phyloP scores from a whole-genome alignment of 306 rosid genomes.

The Rosa multiflora region DNA sequence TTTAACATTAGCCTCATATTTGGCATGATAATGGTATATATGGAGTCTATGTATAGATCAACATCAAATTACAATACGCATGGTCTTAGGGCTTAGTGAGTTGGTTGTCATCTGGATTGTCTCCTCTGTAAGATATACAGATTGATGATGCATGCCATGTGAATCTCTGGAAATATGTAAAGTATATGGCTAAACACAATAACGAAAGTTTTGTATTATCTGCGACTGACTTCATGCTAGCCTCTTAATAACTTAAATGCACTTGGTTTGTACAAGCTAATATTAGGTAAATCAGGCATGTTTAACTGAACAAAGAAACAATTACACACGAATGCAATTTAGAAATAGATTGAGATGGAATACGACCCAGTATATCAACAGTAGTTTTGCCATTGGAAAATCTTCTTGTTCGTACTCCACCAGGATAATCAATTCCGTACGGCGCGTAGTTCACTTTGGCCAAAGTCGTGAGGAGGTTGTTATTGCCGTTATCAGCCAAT shows the following conservation, averaged over 20 bases:
- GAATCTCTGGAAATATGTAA: too few relatives aligned
- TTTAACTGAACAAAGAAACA: neutral
- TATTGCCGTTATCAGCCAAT: slow-evolving; percentile 52
- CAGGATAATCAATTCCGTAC: slow-evolving; percentile 55
- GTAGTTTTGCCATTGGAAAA: slow-evolving; percentile 43
- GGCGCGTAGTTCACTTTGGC: slow-evolving; percentile 46
- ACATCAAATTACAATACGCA: too few relatives aligned
- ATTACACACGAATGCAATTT: neutral
- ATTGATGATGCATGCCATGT: too few relatives aligned
- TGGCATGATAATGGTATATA: neutral
- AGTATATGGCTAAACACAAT: too few relatives aligned
- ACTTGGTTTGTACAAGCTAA: neutral
- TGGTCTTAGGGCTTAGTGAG: too few relatives aligned
- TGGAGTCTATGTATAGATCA: too few relatives aligned
- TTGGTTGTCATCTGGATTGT: too few relatives aligned
- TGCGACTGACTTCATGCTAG: too few relatives aligned
- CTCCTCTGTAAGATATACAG: too few relatives aligned
- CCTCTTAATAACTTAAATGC: neutral
- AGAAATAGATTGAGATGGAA: neutral
- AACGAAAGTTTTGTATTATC: too few relatives aligned
- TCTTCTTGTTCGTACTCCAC: slow-evolving; percentile 47
- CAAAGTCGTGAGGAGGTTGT: slow-evolving; percentile 30
- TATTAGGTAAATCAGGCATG: neutral
- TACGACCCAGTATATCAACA: slow-evolving; percentile 21
- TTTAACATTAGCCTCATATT: too few relatives aligned